These are phyloP conservation scores for Macrophomina pseudophaseolina DNA, from an alignment of 2,329 filamentous ascomycete genomes.

Conservation along the genomic window DNA sequence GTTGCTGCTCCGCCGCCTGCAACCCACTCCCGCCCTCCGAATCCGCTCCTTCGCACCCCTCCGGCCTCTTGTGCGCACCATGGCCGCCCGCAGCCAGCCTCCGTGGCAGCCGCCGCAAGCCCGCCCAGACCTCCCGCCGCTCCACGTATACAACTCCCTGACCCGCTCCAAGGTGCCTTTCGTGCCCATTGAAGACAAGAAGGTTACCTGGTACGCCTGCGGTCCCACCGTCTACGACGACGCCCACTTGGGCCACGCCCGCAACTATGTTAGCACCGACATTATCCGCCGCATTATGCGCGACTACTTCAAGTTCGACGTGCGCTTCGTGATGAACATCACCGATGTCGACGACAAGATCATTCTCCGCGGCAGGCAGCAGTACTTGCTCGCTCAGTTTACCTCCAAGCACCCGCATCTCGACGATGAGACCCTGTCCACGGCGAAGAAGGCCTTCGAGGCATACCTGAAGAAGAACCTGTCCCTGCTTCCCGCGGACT, in stretches of 20 bases:
- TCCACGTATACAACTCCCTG: conserved; percentile 82
- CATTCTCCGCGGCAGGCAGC: conserved; percentile 71
- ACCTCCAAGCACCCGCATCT: conserved; percentile 56
- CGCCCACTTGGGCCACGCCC: conserved; percentile 79
- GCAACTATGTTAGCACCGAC: conserved; percentile 91
- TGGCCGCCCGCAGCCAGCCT: conserved; percentile 44
- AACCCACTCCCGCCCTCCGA: conserved; percentile 31
- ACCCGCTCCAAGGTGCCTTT: conserved; percentile 77
- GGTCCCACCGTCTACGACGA: conserved; percentile 84
- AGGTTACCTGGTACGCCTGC: conserved; percentile 86
- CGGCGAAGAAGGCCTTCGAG: conserved; percentile 57
- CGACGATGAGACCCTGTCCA: conserved; percentile 54
- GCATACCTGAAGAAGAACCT: conserved; percentile 73
- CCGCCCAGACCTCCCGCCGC: conserved; percentile 51
- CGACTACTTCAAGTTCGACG: conserved; percentile 81
- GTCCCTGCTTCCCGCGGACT: conserved; percentile 52
- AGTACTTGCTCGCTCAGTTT: conserved; percentile 76
- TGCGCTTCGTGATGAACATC: conserved; percentile 92
- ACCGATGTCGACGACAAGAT: conserved; percentile 68
- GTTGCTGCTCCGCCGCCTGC: conserved; percentile 25
- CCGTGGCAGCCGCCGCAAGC: conserved; percentile 45
- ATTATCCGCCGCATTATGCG: conserved; percentile 82
- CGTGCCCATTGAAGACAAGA: conserved; percentile 70
- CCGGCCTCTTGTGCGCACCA: conserved; percentile 37
- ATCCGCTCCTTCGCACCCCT: conserved; percentile 24